Conservation (phyloP, 768 basidiomycete genomes). For the Pisolithus orientalis region DNA sequence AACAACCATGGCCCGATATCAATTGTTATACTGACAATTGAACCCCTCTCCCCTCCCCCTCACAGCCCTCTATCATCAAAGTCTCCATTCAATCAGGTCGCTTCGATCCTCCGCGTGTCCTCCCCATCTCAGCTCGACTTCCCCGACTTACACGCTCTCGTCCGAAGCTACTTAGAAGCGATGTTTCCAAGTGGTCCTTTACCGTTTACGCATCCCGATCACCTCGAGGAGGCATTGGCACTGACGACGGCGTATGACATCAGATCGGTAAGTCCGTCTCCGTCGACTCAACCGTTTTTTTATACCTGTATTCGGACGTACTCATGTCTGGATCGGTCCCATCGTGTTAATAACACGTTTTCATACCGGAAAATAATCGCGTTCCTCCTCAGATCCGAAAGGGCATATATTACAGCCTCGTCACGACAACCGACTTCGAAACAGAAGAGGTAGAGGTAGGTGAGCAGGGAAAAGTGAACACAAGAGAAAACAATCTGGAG, state of each 20-base stretch:
- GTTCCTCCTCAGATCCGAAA: slow-evolving; percentile 44
- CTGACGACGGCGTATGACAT: slow-evolving; percentile 46
- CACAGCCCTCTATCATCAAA: slow-evolving; percentile 42
- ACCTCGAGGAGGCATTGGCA: slow-evolving; percentile 47
- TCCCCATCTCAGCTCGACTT: slow-evolving; percentile 52
- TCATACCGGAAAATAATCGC: background rate
- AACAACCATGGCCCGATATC: background rate
- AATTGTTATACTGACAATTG: background rate
- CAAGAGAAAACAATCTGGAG: background rate
- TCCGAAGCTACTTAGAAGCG: slow-evolving; percentile 34
- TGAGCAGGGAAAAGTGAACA: slow-evolving; percentile 4
- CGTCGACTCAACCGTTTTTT: background rate
- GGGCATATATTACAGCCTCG: slow-evolving; percentile 56
- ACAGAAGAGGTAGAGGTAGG: too few relatives aligned
- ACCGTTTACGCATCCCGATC: slow-evolving; percentile 36
- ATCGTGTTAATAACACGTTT: background rate
- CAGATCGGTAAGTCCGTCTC: slow-evolving; percentile 37
- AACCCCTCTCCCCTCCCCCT: background rate
- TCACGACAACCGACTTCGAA: slow-evolving; percentile 54
- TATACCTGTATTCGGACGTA: too few relatives aligned
- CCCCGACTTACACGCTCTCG: slow-evolving; percentile 43
- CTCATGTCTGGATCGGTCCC: background rate
- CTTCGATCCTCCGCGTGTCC: slow-evolving; percentile 51
- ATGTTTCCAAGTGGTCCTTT: slow-evolving; percentile 46
- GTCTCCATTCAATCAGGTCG: slow-evolving; percentile 41